phyloP scores from a whole-genome alignment of 2,329 filamentous ascomycete genomes.

The Xylaria sp. region DNA sequence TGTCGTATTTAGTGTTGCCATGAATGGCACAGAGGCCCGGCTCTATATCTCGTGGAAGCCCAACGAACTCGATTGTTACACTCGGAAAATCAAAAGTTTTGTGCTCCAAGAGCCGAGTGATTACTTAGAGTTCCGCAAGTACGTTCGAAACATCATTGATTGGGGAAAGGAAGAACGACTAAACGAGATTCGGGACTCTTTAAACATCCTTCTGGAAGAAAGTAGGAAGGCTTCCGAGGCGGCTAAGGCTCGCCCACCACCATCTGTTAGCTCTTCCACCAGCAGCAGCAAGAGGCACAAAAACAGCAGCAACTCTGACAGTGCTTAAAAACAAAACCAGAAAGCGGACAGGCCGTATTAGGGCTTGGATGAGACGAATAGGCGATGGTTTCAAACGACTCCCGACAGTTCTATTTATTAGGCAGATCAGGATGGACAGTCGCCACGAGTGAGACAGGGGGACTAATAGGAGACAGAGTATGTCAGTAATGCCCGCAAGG shows the following conservation, averaged over 20 bases:
- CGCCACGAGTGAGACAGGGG: too few relatives aligned
- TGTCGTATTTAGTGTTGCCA: conserved; percentile 51
- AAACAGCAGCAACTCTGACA: too few relatives aligned
- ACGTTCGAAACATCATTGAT: conserved; percentile 52
- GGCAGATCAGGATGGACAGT: too few relatives aligned
- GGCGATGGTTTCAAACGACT: too few relatives aligned
- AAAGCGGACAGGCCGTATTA: too few relatives aligned
- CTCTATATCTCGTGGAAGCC: conserved; percentile 53
- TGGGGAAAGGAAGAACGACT: conserved; percentile 50
- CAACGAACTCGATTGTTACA: conserved; percentile 49
- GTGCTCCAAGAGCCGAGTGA: conserved; percentile 46
- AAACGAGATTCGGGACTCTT: conserved; percentile 39
- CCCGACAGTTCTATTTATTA: too few relatives aligned
- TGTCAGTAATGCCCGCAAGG: too few relatives aligned
- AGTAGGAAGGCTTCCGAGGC: conserved; percentile 6
- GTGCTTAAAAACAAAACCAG: too few relatives aligned
- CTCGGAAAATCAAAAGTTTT: conserved; percentile 47
- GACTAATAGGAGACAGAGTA: too few relatives aligned
- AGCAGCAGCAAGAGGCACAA: background rate
- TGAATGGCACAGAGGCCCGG: conserved; percentile 50
- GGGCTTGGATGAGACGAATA: too few relatives aligned
- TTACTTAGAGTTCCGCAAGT: conserved; percentile 49
- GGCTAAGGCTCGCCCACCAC: conserved; percentile 15
- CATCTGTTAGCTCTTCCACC: conserved; percentile 4
- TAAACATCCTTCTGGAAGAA: conserved; percentile 23